These are phyloP conservation scores for Cicer pinnatifidum DNA, from an alignment of 306 rosid genomes.

Conservation along the genomic window DNA sequence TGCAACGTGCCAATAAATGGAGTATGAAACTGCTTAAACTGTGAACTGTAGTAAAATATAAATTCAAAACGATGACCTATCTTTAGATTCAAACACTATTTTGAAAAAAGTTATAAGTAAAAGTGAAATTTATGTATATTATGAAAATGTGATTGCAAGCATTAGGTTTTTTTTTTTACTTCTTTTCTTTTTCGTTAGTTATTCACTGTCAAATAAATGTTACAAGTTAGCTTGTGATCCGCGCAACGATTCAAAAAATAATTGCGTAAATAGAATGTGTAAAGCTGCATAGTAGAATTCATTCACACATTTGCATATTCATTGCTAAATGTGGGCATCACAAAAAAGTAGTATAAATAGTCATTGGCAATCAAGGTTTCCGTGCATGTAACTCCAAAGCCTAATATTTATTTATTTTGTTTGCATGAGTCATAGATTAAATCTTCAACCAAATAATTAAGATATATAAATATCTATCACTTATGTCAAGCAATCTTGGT, in stretches of 20 bases:
- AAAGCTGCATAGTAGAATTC: not conserved
- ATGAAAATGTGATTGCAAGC: not conserved
- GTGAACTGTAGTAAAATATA: not conserved
- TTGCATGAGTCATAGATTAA: not conserved
- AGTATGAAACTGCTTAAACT: not conserved
- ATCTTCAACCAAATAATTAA: not conserved
- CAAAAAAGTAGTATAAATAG: too few relatives aligned
- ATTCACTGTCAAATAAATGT: not conserved
- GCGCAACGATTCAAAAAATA: not conserved
- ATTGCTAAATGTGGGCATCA: not conserved
- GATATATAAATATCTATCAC: not conserved
- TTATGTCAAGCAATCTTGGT: too few relatives aligned
- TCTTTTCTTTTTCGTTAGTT: not conserved
- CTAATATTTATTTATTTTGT: not conserved
- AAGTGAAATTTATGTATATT: not conserved
- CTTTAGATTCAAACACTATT: not conserved
- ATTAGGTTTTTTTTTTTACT: too few relatives aligned
- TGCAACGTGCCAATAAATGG: not conserved
- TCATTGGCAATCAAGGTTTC: too few relatives aligned
- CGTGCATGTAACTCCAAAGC: not conserved
- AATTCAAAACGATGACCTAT: not conserved
- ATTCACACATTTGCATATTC: slow-evolving; percentile 10
- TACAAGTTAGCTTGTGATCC: slow-evolving; percentile 6
- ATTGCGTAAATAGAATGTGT: not conserved
- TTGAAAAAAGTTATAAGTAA: not conserved